Conservation (phyloP, 257 asterid genomes). For the Voacanga thouarsii region DNA sequence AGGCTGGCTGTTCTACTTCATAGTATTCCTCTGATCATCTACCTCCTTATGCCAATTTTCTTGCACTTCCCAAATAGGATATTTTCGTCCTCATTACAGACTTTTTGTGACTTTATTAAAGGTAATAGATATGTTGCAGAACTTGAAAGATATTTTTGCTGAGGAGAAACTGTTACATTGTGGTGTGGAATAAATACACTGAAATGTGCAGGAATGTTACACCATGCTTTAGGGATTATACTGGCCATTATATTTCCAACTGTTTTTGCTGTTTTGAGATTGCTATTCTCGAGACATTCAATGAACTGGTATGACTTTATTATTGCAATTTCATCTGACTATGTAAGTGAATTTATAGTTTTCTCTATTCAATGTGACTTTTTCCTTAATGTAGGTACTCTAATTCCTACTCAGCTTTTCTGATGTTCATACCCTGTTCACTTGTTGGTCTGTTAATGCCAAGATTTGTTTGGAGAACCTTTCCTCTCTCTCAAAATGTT, state of each 20-base stretch:
- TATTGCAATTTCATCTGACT: too few species aligned
- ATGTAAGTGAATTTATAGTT: background rate
- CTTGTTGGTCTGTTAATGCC: constrained; percentile 81
- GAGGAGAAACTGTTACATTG: background rate
- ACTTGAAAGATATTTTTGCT: background rate
- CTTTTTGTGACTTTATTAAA: constrained; percentile 63
- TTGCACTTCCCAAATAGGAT: constrained; percentile 56
- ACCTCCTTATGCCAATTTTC: constrained; percentile 70
- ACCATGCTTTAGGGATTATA: constrained; percentile 66
- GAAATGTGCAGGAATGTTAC: constrained; percentile 59
- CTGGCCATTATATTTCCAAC: constrained; percentile 69
- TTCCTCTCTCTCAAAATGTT: constrained; percentile 69
- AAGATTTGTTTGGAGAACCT: constrained; percentile 53
- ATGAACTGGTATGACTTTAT: constrained; percentile 75
- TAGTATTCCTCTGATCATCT: constrained; percentile 73
- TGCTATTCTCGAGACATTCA: constrained; percentile 63
- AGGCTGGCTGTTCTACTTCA: constrained; percentile 67
- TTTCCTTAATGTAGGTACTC: constrained; percentile 60
- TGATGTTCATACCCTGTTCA: constrained; percentile 90
- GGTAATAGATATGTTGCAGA: constrained; percentile 43
- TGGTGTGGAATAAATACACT: constrained; percentile 16
- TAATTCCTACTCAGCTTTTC: constrained; percentile 70
- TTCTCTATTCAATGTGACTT: background rate
- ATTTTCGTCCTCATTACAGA: constrained; percentile 36
- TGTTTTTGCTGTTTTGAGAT: constrained; percentile 56